Percentiles rank a stretch among this genome's conserved stretches.
Conservation (phyloP, 169 alveolate genomes). For the Theileria parva region DNA sequence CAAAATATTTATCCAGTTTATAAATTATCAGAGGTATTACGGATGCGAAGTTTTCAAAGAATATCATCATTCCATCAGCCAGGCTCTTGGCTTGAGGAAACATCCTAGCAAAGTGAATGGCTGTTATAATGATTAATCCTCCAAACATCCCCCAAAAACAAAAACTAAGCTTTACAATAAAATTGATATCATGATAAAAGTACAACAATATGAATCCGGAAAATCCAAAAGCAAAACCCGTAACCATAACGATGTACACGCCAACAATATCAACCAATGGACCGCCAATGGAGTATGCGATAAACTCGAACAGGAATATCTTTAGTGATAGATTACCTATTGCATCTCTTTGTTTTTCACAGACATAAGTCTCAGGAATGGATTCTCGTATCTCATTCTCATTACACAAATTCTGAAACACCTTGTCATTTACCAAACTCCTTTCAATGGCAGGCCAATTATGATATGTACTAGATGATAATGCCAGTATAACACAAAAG, state of each 20-base stretch:
- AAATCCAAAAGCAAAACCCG: slow-evolving; percentile 37
- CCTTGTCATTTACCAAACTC: slow-evolving; percentile 25
- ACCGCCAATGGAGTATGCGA: slow-evolving; percentile 35
- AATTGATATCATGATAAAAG: background rate
- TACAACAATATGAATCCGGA: slow-evolving; percentile 38
- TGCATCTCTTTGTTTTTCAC: slow-evolving; percentile 53
- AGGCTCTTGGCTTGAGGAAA: slow-evolving; percentile 38
- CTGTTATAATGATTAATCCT: slow-evolving; percentile 33
- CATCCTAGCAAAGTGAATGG: slow-evolving; percentile 60
- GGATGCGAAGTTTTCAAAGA: slow-evolving; percentile 54
- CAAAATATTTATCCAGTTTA: slow-evolving; percentile 11
- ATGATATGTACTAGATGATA: slow-evolving; percentile 57
- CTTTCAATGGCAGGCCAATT: slow-evolving; percentile 64
- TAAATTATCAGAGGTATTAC: slow-evolving; percentile 30
- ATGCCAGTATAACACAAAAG: slow-evolving; percentile 41
- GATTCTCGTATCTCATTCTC: slow-evolving; percentile 35
- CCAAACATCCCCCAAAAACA: slow-evolving; percentile 55
- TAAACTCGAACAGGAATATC: slow-evolving; percentile 37
- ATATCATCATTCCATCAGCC: slow-evolving; percentile 51
- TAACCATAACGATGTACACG: slow-evolving; percentile 13
- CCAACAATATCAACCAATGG: slow-evolving; percentile 45
- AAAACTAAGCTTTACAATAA: slow-evolving; percentile 18
- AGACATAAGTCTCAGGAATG: slow-evolving; percentile 28
- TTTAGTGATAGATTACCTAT: slow-evolving; percentile 33
- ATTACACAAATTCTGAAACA: slow-evolving; percentile 30